Evolutionary conservation across 192 early-diverging fungal genomes (phyloP).

Genomic region (Coemansia guatemalensis): DNA sequence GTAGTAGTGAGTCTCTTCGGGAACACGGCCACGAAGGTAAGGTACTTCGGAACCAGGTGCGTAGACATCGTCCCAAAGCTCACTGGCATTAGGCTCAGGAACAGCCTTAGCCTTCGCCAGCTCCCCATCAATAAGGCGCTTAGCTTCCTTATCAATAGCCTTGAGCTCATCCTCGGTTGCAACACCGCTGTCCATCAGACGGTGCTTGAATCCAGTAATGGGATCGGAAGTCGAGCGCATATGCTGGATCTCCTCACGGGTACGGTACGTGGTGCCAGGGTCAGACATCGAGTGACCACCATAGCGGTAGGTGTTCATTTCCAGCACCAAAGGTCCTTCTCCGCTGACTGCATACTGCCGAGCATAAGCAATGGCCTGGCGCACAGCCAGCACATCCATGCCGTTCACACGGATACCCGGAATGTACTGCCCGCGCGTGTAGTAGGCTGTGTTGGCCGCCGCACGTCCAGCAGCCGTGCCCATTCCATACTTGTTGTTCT

Average conservation of each 20-base stretch:
- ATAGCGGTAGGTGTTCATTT: conserved; percentile 98
- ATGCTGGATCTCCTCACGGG: conserved; percentile 98
- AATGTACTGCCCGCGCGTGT: conserved; percentile 94
- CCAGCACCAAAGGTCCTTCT: conserved; percentile 91
- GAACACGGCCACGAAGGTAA: conserved; percentile 78
- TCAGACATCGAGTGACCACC: conserved; percentile 99
- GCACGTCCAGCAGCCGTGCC: conserved; percentile 89
- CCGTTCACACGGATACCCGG: conserved; percentile 90
- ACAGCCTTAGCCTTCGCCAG: conserved; percentile 77
- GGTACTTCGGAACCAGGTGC: conserved; percentile 70
- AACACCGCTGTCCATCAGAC: conserved; percentile 68
- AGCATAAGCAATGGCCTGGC: conserved; percentile 79
- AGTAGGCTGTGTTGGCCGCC: conserved; percentile 93
- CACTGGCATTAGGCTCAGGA: conserved; percentile 65
- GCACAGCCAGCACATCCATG: conserved; percentile 94
- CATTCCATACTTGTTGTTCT: conserved; percentile 99
- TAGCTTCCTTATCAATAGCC: conserved; percentile 90
- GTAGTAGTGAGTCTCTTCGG: conserved; percentile 73
- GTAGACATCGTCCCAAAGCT: conserved; percentile 87
- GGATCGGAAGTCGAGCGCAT: conserved; percentile 94
- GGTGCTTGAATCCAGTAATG: conserved; percentile 89
- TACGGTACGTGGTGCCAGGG: conserved; percentile 98
- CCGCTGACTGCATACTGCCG: conserved; percentile 79
- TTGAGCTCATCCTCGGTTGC: conserved; percentile 88
- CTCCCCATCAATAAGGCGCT: conserved; percentile 82